phyloP scores from a whole-genome alignment of 2,329 filamentous ascomycete genomes.

The Raffaelea arxii region DNA sequence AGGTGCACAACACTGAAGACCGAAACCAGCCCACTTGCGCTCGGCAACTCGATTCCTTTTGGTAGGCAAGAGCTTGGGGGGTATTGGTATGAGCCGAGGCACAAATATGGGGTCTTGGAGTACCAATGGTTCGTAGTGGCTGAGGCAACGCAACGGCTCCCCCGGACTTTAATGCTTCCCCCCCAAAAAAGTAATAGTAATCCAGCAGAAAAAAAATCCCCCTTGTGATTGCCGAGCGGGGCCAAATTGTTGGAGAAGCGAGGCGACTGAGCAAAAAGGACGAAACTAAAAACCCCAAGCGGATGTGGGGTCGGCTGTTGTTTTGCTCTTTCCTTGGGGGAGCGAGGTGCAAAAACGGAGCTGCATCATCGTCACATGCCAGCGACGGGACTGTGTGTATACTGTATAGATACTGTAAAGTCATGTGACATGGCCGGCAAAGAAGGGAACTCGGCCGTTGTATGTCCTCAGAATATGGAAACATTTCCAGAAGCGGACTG shows the following conservation, averaged over 20 bases:
- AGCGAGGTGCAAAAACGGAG: neutral
- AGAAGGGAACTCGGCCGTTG: too few relatives aligned
- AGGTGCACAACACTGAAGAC: too few relatives aligned
- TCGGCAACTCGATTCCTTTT: too few relatives aligned
- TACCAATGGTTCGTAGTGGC: too few relatives aligned
- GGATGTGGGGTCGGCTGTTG: too few relatives aligned
- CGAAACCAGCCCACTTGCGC: neutral
- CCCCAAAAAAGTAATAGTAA: neutral
- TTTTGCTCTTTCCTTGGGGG: too few relatives aligned
- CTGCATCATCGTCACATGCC: neutral
- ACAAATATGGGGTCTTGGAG: neutral
- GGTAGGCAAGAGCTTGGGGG: too few relatives aligned
- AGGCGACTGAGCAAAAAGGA: neutral
- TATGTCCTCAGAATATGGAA: too few relatives aligned
- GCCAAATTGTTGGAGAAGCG: neutral
- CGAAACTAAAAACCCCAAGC: too few relatives aligned
- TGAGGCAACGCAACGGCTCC: neutral
- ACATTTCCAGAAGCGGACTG: too few relatives aligned
- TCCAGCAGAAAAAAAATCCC: too few relatives aligned
- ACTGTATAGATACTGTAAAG: neutral
- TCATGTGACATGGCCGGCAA: too few relatives aligned
- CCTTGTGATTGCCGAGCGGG: slow-evolving; percentile 14
- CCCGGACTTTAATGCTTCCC: neutral
- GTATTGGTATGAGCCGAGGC: neutral
- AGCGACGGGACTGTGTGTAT: neutral